Percentiles rank a stretch among this genome's conserved stretches.
Evolutionary conservation across 495 filamentous ascomycete genomes (phyloP).

Genomic region (Aspergillus campestris): DNA sequence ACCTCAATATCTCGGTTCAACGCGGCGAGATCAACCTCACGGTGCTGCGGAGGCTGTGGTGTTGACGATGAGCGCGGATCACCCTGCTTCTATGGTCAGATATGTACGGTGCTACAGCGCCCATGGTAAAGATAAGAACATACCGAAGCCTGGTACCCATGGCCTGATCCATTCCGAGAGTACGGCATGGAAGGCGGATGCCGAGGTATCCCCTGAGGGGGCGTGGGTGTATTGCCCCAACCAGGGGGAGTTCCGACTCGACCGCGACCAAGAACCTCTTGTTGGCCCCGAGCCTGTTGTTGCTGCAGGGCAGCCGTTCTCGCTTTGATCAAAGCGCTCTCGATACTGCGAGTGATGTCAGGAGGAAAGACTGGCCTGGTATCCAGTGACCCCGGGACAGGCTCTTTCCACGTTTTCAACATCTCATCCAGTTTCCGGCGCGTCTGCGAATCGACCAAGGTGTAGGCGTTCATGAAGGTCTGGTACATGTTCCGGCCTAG

Average conservation of each 20-base stretch:
- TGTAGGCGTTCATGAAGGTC: constrained; percentile 95
- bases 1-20: constrained; percentile 74
- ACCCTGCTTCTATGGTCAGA: constrained; percentile 14
- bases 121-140: constrained; percentile 8
- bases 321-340: constrained; percentile 85
- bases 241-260: constrained; percentile 45
- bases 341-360: constrained; percentile 79
- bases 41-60: constrained; percentile 27
- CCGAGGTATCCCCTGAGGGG: constrained; percentile 45
- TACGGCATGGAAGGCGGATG: constrained; percentile 22
- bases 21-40: constrained; percentile 47
- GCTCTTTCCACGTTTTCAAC: constrained; percentile 97
- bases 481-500: constrained; percentile 83
- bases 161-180: constrained; percentile 29
- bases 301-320: constrained; percentile 65
- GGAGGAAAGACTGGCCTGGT: constrained; percentile 78
- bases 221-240: constrained; percentile 62
- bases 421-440: constrained; percentile 90
- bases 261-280: constrained; percentile 50
- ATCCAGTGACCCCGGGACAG: constrained; percentile 84
- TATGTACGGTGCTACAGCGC: background rate
- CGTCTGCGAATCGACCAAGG: constrained; percentile 70
- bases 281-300: constrained; percentile 58
- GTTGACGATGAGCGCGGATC: constrained; percentile 29
- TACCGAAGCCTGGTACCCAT: constrained; percentile 27